Evolutionary conservation across 192 early-diverging fungal species (phyloP).

Genomic region (Allomyces arbusculus): DNA sequence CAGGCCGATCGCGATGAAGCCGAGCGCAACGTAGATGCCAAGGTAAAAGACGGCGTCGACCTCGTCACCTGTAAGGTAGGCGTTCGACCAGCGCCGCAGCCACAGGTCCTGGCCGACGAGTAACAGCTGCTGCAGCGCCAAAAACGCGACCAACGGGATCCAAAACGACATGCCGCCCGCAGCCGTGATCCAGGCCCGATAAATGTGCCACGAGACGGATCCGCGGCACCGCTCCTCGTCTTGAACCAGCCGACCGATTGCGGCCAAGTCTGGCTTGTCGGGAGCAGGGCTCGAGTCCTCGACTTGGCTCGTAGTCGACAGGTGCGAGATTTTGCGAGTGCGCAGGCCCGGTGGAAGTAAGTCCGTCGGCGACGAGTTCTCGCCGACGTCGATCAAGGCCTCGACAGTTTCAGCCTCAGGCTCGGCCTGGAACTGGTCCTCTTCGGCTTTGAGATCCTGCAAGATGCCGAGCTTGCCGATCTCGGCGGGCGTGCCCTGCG

Average conservation of each 20-base stretch:
- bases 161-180: conserved; percentile 46
- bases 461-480: conserved; percentile 1
- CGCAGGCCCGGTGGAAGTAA: background rate
- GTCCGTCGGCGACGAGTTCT: conserved; percentile 12
- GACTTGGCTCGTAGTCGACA: background rate
- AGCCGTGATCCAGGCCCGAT: conserved; percentile 17
- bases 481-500: conserved; percentile 10
- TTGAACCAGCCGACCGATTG: background rate
- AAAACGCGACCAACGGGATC: conserved; percentile 25
- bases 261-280: conserved; percentile 13
- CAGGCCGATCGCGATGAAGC: conserved; percentile 19
- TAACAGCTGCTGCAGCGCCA: conserved; percentile 17
- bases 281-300: conserved; percentile 11
- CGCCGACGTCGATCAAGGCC: background rate
- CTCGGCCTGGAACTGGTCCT: background rate
- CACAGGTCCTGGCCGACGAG: conserved; percentile 36
- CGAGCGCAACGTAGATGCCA: conserved; percentile 33
- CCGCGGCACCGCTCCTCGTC: background rate
- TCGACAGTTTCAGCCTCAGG: background rate
- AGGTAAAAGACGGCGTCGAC: conserved; percentile 40
- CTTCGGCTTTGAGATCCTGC: background rate
- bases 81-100: conserved; percentile 40
- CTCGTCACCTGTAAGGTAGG: conserved; percentile 9
- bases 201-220: background rate
- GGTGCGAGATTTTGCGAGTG: background rate